Evolutionary conservation across 2,329 filamentous ascomycete genomes (phyloP), one percentile per base, ranked within the genome.

Genomic region (Aspergillus spinulosporus): DNA sequence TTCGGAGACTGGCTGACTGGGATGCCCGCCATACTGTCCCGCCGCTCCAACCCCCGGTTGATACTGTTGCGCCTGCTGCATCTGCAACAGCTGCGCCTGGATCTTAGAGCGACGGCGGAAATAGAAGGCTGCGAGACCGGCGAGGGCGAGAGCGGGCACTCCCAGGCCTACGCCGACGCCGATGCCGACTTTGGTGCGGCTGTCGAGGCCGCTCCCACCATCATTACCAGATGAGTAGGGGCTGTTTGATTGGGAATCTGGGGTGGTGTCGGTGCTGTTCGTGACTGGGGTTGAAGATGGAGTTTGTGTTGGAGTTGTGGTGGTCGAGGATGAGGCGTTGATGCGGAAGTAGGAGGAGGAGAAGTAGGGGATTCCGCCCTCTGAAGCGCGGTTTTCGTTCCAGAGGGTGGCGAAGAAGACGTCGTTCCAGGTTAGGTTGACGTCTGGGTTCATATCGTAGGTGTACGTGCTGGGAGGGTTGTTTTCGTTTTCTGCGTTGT

Each of bases 381-480:
- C 55, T 11, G 4, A 36, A 11, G 14, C 39, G 31, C 36, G 45
- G 40, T 57, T 50, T 42, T 57, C 55, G 34, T 57, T 57, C 55
- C 55, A 57, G 21, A 57, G 40, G 32, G 55, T 47, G 31, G 53
- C 26, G 50, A 57, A 57, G 50, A 57, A 57, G 40, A 57, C 55
- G 40, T 57, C 42, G 46, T 57, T 57, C 55, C 55, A 57, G 15
- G 55, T 34, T 31, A 57, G 46, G 46, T 57, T 29, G 45, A 57
- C 49, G 26, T 40, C 31, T n/a, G 55, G 55, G 31, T n/a, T 40
- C 55, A 57, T 57, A 40, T 57, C 21, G 50, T 50, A 57, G 5
- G 37, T 42, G 46, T 49, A 40, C 8, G 34, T 45, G 36, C 34
- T 56, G 21, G 54, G 32, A 9, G 31, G 36, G 37, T 52, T 42